Evolutionary conservation across 2,329 filamentous ascomycete genomes (phyloP).

Genomic region (Colletotrichum sp.): DNA sequence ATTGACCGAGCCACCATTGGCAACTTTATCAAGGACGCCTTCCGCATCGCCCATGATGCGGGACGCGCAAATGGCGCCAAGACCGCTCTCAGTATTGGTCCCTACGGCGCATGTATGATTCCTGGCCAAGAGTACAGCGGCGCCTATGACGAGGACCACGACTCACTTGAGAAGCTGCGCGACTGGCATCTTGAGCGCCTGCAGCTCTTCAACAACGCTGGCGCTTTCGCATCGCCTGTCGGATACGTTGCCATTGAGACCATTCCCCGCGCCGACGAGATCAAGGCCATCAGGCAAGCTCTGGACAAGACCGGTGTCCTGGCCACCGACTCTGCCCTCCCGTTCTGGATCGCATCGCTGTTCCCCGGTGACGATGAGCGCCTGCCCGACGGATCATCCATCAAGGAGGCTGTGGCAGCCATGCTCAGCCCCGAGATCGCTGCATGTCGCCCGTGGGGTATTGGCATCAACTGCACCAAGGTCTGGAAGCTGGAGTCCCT

Average conservation of each 20-base stretch:
- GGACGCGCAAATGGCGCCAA: constrained; percentile 26
- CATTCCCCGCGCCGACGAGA: constrained; percentile 66
- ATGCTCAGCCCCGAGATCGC: constrained; percentile 38
- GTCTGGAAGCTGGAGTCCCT: constrained; percentile 64
- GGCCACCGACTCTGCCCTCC: constrained; percentile 32
- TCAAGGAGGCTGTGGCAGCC: constrained; percentile 35
- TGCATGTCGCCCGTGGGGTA: constrained; percentile 55
- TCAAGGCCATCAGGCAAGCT: constrained; percentile 58
- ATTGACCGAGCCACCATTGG: constrained; percentile 43
- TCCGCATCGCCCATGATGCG: constrained; percentile 45
- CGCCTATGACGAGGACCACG: constrained; percentile 57
- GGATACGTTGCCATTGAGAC: constrained; percentile 70
- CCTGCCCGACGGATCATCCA: constrained; percentile 61
- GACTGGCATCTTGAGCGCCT: constrained; percentile 64
- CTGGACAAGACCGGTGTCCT: constrained; percentile 31
- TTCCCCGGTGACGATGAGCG: constrained; percentile 59
- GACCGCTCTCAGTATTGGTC: constrained; percentile 66
- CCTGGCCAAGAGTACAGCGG: constrained; percentile 71
- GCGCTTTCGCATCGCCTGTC: constrained; percentile 43
- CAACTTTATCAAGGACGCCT: constrained; percentile 46
- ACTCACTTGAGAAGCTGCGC: constrained; percentile 46
- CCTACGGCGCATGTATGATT: constrained; percentile 71
- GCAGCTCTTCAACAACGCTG: constrained; percentile 49
- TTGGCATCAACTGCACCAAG: constrained; percentile 75
- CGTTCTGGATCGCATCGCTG: constrained; percentile 68